Conservation (phyloP, 2,329 filamentous ascomycete genomes). For the Diplodia corticola region DNA sequence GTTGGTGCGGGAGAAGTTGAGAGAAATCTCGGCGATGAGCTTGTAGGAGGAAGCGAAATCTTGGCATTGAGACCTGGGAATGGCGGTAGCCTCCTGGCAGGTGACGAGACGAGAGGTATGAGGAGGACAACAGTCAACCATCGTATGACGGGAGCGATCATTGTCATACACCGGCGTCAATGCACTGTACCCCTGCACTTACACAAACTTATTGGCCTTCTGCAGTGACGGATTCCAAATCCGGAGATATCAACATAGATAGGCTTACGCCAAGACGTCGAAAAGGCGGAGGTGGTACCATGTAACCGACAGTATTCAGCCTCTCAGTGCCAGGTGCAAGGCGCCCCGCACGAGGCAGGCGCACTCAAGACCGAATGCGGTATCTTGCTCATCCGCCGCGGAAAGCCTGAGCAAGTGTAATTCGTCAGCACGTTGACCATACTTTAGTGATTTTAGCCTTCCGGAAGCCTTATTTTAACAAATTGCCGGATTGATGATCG, state of each 20-base stretch:
- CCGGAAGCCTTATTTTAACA: neutral
- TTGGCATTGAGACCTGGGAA: constrained; percentile 6
- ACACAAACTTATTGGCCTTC: neutral
- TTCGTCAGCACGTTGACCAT: no score
- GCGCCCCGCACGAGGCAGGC: neutral
- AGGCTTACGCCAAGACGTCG: neutral
- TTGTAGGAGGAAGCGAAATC: constrained; percentile 1
- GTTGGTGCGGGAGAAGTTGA: constrained; percentile 33
- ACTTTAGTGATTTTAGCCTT: neutral
- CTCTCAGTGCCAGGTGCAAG: neutral
- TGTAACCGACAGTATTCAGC: neutral
- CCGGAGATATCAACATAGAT: neutral
- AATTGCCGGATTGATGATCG: neutral
- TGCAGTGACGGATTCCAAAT: neutral
- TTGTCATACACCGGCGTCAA: neutral
- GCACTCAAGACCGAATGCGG: neutral
- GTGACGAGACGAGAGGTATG: no score
- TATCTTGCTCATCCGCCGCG: neutral
- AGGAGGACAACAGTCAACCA: neutral
- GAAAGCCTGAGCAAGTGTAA: neutral
- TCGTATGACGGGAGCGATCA: neutral
- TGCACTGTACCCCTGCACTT: neutral
- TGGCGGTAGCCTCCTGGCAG: neutral
- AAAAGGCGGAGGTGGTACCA: neutral
- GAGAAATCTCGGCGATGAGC: constrained; percentile 22